Base-by-base conservation (phyloP, 2,329 filamentous ascomycete genomes). In the Apiospora pterosperma region DNA sequence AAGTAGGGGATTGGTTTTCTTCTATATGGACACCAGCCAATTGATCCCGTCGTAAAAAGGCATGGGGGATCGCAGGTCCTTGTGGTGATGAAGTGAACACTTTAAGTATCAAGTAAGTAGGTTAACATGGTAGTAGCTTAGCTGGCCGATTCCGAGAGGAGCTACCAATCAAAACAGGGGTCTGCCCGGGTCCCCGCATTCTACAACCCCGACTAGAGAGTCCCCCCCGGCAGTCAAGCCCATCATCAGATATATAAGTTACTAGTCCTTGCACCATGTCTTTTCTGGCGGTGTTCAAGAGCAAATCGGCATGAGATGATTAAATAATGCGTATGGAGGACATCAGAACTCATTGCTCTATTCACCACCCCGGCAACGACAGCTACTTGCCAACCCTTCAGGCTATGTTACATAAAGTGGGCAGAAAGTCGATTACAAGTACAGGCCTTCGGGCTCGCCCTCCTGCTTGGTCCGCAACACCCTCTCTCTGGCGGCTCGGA, bases 391-490 rank as follows among this genome's bases (percentile, higher is more conserved):
- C 48, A 55, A 34, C 16, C 34, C 48, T 31, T 19, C 12, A 55
- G 48, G 48, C 48, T 55, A 55, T 55, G 48, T 25, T 55, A 55
- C 48, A 55, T 55, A 55, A 55, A 31, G 25, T 34, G 44, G 16
- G 48, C 25, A 16, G 44, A 16, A 7, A 55, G 28, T n/a, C 65
- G 36, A 36, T 76, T 97, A 99, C 91, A 99, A 89, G 83, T 99
- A 99, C 87, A 99, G 82, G 72, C 96, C 96, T 82, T 99, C 96
- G 0, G 96, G 96, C 81, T 98, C 96, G 71, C 95, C 95, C 83
- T 99, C 96, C 75, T 91, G 96, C 90, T 99, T 99, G 61, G 96
- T 99, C 83, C 97, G 96, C 78, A 99, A 85, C 68, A 99, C 96
- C 70, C 93, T 90, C 81, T 99, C 96, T 72, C 95, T 88, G 28